Conservation (phyloP, 1,284 basidiomycete species). For the Trichosporon sp. region DNA sequence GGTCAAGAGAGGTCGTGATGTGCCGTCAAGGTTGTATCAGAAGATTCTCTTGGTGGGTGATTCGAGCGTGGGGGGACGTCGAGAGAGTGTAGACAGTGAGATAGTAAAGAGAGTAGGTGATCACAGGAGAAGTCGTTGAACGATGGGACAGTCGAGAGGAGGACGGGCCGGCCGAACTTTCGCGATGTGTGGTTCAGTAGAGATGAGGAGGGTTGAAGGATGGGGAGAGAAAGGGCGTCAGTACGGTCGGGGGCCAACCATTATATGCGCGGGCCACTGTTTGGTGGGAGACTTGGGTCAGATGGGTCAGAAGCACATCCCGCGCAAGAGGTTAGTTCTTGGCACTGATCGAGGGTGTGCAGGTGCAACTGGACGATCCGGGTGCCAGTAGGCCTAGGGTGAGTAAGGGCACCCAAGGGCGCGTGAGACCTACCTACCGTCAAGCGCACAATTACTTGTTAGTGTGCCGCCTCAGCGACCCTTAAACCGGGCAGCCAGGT, state of each 20-base stretch:
- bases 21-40: conserved; percentile 16
- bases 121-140: conserved; percentile 18
- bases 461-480: background rate
- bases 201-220: conserved; percentile 11
- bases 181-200: conserved; percentile 7
- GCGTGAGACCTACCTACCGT: background rate
- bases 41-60: background rate
- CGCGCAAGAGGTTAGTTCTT: conserved; percentile 13
- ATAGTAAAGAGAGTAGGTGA: conserved; percentile 16
- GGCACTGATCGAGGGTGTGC: background rate
- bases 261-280: conserved; percentile 12
- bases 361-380: conserved; percentile 4
- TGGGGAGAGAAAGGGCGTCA: background rate
- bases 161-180: conserved; percentile 16
- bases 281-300: background rate
- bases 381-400: background rate
- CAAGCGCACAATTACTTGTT: conserved; percentile 6
- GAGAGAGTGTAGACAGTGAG: conserved; percentile 12
- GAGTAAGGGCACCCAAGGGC: background rate
- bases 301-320: background rate
- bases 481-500: background rate
- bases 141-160: background rate
- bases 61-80: conserved; percentile 8
- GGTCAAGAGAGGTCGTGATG: conserved; percentile 2
- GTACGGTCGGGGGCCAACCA: background rate